A percentile compares a stretch with the other conserved stretches of the same genome.
These are phyloP conservation scores for Batkoa obscura DNA, from an alignment of 371 early-diverging fungal genomes.

Conservation along the genomic window DNA sequence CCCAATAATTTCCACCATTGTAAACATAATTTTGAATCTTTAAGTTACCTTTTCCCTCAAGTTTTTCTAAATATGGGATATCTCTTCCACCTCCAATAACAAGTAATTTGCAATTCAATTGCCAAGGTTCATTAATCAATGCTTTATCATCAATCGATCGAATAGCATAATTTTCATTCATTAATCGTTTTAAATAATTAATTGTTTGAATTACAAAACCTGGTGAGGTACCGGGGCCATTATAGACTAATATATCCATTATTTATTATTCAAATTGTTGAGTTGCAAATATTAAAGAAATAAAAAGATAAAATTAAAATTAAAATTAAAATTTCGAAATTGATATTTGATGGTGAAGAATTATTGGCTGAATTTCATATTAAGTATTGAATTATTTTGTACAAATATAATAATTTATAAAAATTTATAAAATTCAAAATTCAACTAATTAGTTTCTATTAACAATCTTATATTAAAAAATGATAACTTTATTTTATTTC, in stretches of 20 bases:
- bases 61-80: slow-evolving; percentile 47
- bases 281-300: too few relatives aligned
- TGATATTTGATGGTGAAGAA: too few relatives aligned
- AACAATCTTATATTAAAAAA: too few relatives aligned
- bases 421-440: too few relatives aligned
- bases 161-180: slow-evolving; percentile 69
- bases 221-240: slow-evolving; percentile 50
- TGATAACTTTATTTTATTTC: too few relatives aligned
- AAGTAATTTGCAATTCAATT: slow-evolving; percentile 51
- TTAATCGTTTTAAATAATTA: slow-evolving; percentile 33
- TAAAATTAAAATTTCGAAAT: too few relatives aligned
- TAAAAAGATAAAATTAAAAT: too few relatives aligned
- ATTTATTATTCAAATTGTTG: too few relatives aligned
- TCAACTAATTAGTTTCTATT: too few relatives aligned
- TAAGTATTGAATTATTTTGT: too few relatives aligned
- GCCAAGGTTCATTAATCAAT: slow-evolving; percentile 66
- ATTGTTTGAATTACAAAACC: slow-evolving; percentile 42
- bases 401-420: too few relatives aligned
- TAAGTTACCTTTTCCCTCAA: slow-evolving; percentile 32
- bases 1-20: slow-evolving; percentile 69
- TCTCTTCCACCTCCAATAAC: slow-evolving; percentile 87
- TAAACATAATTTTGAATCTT: slow-evolving; percentile 50
- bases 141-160: slow-evolving; percentile 51
- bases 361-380: too few relatives aligned
- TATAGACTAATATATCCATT: slow-evolving; percentile 77